phyloP scores from a whole-genome alignment of 352 stramenopile species.

The Pythium biforme region DNA sequence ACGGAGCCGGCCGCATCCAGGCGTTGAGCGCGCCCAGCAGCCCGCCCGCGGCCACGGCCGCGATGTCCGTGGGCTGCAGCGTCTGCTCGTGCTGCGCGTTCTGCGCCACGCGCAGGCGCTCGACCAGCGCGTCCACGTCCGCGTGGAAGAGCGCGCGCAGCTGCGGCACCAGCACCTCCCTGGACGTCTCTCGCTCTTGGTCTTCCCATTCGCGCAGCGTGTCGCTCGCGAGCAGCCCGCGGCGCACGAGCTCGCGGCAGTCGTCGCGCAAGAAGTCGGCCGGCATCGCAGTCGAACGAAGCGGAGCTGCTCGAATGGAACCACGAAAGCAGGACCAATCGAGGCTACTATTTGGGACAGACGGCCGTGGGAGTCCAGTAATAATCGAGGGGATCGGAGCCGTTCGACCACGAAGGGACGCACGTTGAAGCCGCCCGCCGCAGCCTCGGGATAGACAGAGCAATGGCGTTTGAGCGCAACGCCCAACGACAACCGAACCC shows the following conservation, averaged over 20 bases:
- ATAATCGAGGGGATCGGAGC: no score
- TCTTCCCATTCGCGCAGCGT: slow-evolving; percentile 36
- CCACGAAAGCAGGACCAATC: no score
- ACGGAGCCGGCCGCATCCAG: slow-evolving; percentile 42
- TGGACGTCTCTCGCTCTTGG: not conserved
- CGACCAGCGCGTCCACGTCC: slow-evolving; percentile 48
- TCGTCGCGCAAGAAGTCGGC: slow-evolving; percentile 19
- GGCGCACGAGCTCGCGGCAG: slow-evolving; percentile 18
- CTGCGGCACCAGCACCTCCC: slow-evolving; percentile 8
- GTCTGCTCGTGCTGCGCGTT: slow-evolving; percentile 53
- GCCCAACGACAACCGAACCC: no score
- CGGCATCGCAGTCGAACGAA: not conserved
- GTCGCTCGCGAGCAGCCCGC: slow-evolving; percentile 25
- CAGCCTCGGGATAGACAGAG: no score
- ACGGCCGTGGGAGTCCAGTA: no score
- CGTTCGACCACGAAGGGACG: not conserved
- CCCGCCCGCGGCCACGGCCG: slow-evolving; percentile 58
- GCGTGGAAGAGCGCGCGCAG: slow-evolving; percentile 37
- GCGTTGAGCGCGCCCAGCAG: slow-evolving; percentile 68
- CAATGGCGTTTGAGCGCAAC: no score
- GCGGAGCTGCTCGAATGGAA: not conserved
- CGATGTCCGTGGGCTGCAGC: slow-evolving; percentile 53
- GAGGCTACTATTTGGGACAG: no score
- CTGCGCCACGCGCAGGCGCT: slow-evolving; percentile 43
- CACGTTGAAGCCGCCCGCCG: not conserved